Evolutionary conservation across 2,329 filamentous ascomycete genomes (phyloP), one percentile per base, ranked within the genome.

Genomic region (Alternaria metachromatica): DNA sequence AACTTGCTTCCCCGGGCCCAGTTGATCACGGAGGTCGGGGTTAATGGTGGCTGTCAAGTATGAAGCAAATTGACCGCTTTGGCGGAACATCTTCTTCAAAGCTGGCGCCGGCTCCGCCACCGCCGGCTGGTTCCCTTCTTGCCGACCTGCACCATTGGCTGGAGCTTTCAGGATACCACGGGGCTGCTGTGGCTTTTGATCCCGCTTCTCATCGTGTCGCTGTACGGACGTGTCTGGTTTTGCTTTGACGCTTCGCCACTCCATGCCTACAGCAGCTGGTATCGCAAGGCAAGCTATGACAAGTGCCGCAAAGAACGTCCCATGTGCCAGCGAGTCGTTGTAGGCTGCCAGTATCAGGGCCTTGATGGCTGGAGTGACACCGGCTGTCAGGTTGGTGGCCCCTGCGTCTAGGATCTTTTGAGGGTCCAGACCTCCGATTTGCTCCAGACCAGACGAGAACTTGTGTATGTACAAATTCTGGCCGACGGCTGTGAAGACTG

Each of bases 231-330:
- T 15, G 8, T 43, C 53, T 41, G 64, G 56, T 6, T 62, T 66
- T 20, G 85, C 86, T 80, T 90, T 91, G 59, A 92, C 87, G 66
- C 84, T 90, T 69, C 82, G 84, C 89, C 89, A 92, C 77, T 91
- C 88, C 78, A 92, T 85, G 1, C 80, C 78, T 1, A 85, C 64
- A 0, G 85, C 82, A 0, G 86, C 88, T 5, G 90, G 60, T 11
- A 90, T 78, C 3, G 83, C 83, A 4, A 90, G 67, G 26, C 82
- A 84, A 1, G 85, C 82, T 71, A 90, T 80, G 6, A 86, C 84
- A 9, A 90, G 79, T 4, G 84, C 85, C 7, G 91, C 86, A 58
- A 87, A 84, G 71, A 90, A 92, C 0, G 85, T 75, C 1, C 75
- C 76, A 18, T 76, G 58, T 25, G 69, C 77, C 6, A 79, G 45